Conservation (phyloP, 192 early-diverging fungal genomes). For the Entrophospora sp. region DNA sequence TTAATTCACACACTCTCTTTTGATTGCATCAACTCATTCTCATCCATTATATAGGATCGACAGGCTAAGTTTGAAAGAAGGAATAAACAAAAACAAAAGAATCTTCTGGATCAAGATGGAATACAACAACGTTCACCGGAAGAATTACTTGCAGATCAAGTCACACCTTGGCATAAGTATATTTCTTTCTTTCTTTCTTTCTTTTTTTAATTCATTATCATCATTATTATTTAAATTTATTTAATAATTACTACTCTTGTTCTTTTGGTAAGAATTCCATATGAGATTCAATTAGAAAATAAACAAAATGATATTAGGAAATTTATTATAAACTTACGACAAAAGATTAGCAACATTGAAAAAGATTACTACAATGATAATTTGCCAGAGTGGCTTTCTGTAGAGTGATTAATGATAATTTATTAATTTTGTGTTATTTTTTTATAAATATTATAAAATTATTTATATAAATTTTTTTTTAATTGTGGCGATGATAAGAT, state of each 20-base stretch:
- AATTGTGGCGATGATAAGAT: no score
- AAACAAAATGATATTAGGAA: slow-evolving; percentile 37
- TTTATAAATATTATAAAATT: background rate
- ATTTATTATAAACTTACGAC: slow-evolving; percentile 30
- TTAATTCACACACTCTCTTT: background rate
- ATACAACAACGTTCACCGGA: slow-evolving; percentile 48
- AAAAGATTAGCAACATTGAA: no score
- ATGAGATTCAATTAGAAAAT: slow-evolving; percentile 47
- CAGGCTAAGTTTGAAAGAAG: background rate
- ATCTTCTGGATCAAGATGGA: background rate
- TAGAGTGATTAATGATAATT: background rate
- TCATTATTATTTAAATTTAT: background rate
- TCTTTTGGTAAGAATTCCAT: slow-evolving; percentile 34
- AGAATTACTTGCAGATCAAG: slow-evolving; percentile 59
- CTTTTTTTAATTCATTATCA: no score
- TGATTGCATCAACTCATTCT: background rate
- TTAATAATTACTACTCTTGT: background rate
- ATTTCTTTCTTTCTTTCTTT: no score
- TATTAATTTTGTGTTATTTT: background rate
- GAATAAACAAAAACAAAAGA: background rate
- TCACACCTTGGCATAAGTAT: slow-evolving; percentile 59
- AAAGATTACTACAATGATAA: background rate
- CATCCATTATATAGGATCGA: no score
- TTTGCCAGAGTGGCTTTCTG: background rate
- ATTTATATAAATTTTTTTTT: background rate